These are phyloP conservation scores for Cajanus cajan DNA, from an alignment of 306 rosid species.

Conservation along the genomic window DNA sequence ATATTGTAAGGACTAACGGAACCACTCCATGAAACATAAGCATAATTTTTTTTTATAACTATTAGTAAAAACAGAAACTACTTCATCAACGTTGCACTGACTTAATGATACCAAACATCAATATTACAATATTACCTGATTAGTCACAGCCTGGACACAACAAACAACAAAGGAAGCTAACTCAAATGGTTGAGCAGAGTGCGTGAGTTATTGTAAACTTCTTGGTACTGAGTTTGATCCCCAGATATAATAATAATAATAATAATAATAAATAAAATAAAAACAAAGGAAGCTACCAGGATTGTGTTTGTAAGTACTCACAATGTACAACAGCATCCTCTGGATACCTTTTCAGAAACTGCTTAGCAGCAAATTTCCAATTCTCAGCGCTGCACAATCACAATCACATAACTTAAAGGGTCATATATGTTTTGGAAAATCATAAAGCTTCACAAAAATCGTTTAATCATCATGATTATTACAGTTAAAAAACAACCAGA, in stretches of 20 bases:
- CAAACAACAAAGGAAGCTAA: background rate
- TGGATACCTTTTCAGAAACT: constrained; percentile 58
- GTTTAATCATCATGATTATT: background rate
- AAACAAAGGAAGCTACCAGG: background rate
- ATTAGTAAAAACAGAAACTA: background rate
- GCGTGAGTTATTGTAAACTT: too few relatives aligned
- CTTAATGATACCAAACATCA: background rate
- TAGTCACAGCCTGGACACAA: background rate
- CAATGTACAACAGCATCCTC: constrained; percentile 75
- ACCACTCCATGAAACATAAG: too few relatives aligned
- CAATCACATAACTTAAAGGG: background rate
- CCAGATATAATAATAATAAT: too few relatives aligned
- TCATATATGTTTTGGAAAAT: background rate
- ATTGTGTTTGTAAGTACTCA: background rate
- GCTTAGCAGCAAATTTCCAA: constrained; percentile 81
- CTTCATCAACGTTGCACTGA: background rate
- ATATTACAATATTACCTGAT: background rate
- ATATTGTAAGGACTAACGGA: too few relatives aligned
- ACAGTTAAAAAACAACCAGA: background rate
- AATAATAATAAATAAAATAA: too few relatives aligned
- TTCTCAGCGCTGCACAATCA: constrained; percentile 58
- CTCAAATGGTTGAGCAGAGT: too few relatives aligned
- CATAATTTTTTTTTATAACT: too few relatives aligned
- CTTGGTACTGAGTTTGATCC: too few relatives aligned
- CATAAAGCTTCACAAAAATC: background rate